Evolutionary conservation across 1,284 basidiomycete species (phyloP), one percentile per base, ranked within the genome.

Genomic region (Peniophora sp.): DNA sequence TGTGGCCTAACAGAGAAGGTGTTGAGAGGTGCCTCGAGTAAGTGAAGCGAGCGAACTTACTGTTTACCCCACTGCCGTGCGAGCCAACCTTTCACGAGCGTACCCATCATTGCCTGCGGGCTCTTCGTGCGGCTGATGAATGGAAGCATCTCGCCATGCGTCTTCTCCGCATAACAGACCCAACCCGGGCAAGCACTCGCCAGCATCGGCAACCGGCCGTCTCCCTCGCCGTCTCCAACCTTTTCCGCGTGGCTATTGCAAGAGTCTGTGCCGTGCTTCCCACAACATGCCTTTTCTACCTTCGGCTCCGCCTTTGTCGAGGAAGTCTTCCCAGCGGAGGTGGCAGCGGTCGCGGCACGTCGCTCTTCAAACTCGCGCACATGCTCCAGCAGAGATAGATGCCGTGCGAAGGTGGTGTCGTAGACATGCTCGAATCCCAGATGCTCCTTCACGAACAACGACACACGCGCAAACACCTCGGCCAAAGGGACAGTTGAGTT

Each of bases 101-200:
- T 87, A 3, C 97, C 97, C 80, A 96, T 92, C 48, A 97, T 77
- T 60, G 94, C 94, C 66, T 98, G 95, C 9, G 93, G 89, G 61
- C 92, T 96, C 69, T 97, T 93, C 39, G 91, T 92, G 23, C 74
- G 74, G 45, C 89, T 82, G 52, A 99, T 86, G 60, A 94, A 92
- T 1, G 93, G 92, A 10, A 99, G 66, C 74, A 99, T 86, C 65
- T 97, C 95, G 2, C 87, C 75, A 63, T 97, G 96, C 0, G 96
- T 89, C 75, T 99, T 99, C 70, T 99, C 97, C 16, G 95, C 96
- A 63, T 98, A 99, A 67, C 96, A 99, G 51, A 99, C 89, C 97
- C 97, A 99, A 22, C 97, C 97, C 0, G 97, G 97, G 70, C 97
- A 99, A 11, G 96, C 92, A 58, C 92, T 94, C 2, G 94, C 87